These are phyloP conservation scores for Iberis amara DNA, from an alignment of 441 rosid genomes.

Conservation along the genomic window DNA sequence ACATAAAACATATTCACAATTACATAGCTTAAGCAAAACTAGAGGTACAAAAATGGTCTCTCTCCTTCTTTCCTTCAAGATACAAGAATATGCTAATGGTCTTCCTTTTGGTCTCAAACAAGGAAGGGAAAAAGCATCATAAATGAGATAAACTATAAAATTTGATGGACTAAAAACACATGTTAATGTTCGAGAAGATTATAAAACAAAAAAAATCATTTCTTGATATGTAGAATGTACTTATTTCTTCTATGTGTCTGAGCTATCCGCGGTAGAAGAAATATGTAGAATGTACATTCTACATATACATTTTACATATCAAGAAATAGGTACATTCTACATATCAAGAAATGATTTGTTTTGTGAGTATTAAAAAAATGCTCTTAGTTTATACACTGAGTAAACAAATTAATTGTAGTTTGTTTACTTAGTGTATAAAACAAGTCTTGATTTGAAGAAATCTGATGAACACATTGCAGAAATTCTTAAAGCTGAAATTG, in stretches of 20 bases:
- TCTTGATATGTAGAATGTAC: constrained; percentile 17
- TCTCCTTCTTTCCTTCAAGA: constrained; percentile 9
- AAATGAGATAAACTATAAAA: not conserved
- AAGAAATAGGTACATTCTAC: constrained; percentile 26
- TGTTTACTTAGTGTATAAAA: too few species aligned
- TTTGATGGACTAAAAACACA: constrained; percentile 8
- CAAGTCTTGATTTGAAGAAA: too few species aligned
- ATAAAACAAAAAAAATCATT: not conserved
- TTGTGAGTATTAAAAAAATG: too few species aligned
- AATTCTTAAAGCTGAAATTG: too few species aligned
- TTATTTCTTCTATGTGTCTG: constrained; percentile 29
- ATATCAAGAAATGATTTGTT: not conserved
- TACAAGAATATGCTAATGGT: constrained; percentile 15
- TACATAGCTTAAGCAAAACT: not conserved
- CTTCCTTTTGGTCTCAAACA: constrained; percentile 27
- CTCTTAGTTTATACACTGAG: too few species aligned
- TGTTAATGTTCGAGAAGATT: not conserved
- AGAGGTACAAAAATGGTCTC: constrained; percentile 9
- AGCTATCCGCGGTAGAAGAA: constrained; percentile 36
- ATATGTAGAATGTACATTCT: too few species aligned
- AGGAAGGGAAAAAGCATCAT: not conserved
- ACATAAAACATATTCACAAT: too few species aligned
- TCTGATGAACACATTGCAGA: too few species aligned
- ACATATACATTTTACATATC: too few species aligned
- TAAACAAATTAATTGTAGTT: too few species aligned